Conservation (phyloP, 1,284 basidiomycete species). For the Ceratobasidium sp. region DNA sequence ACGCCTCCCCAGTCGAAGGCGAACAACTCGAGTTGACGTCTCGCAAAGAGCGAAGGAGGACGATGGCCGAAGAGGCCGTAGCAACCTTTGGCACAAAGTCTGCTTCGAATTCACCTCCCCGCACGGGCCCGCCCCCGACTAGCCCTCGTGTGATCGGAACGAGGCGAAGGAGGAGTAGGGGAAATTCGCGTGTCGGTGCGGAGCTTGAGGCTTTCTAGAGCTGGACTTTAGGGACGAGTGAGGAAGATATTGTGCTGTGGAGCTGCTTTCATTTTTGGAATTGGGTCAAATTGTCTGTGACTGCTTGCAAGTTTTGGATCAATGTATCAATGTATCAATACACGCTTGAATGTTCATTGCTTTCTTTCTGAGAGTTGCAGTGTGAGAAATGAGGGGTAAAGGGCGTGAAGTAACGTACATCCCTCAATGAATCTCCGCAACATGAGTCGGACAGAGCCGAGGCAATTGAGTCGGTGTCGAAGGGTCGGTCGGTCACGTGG, state of each 20-base stretch:
- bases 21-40: constrained; percentile 33
- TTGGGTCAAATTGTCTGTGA: background rate
- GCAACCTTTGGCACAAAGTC: constrained; percentile 13
- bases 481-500: constrained; percentile 8
- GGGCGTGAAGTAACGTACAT: background rate
- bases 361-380: background rate
- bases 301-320: background rate
- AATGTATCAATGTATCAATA: constrained; percentile 3
- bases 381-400: background rate
- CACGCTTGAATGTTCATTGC: constrained; percentile 1
- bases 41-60: constrained; percentile 15
- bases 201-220: constrained; percentile 28
- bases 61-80: constrained; percentile 31
- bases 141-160: constrained; percentile 40
- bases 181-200: constrained; percentile 11
- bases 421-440: background rate
- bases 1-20: background rate
- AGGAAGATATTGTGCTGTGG: background rate
- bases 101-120: background rate
- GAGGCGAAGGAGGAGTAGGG: constrained; percentile 37
- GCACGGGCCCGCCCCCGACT: background rate
- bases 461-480: constrained; percentile 2
- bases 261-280: background rate
- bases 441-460: background rate
- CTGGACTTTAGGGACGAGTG: constrained; percentile 2